Conservation (phyloP, 306 rosid species). For the Acacia crassicarpa region DNA sequence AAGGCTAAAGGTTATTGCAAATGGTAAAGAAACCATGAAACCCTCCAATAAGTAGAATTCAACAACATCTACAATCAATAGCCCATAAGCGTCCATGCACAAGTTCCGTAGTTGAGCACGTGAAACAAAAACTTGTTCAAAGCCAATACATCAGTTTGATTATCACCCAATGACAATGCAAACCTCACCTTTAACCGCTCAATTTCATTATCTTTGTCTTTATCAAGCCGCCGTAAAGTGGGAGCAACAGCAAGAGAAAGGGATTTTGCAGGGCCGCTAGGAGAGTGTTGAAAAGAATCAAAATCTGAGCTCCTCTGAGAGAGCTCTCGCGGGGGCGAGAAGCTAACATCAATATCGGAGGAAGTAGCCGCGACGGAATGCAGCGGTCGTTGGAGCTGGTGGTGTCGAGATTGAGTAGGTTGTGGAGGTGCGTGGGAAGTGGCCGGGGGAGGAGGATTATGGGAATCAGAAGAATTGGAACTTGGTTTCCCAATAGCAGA, state of each 20-base stretch:
- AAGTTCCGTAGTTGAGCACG: neutral
- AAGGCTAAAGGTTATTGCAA: neutral
- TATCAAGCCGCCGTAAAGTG: constrained; percentile 2
- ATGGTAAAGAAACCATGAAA: neutral
- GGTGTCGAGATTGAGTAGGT: constrained; percentile 20
- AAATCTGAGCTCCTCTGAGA: constrained; percentile 49
- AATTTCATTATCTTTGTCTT: constrained; percentile 51
- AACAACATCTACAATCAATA: neutral
- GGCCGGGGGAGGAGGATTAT: neutral
- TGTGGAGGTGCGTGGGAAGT: constrained; percentile 1
- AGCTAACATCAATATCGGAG: constrained; percentile 6
- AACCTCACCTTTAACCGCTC: constrained; percentile 59
- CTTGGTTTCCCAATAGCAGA: constrained; percentile 32
- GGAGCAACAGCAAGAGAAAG: constrained; percentile 35
- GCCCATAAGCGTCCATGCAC: neutral
- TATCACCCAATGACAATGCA: neutral
- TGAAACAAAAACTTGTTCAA: neutral
- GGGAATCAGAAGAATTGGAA: constrained; percentile 11
- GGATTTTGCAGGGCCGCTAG: constrained; percentile 29
- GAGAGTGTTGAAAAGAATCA: constrained; percentile 19
- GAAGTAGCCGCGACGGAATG: constrained; percentile 1
- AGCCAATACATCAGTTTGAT: neutral
- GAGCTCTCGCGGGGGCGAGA: constrained; percentile 87
- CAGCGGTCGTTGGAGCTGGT: constrained; percentile 23
- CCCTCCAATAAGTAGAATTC: neutral